Evolutionary conservation across 768 basidiomycete species (phyloP).

Genomic region (Inosperma sp.): DNA sequence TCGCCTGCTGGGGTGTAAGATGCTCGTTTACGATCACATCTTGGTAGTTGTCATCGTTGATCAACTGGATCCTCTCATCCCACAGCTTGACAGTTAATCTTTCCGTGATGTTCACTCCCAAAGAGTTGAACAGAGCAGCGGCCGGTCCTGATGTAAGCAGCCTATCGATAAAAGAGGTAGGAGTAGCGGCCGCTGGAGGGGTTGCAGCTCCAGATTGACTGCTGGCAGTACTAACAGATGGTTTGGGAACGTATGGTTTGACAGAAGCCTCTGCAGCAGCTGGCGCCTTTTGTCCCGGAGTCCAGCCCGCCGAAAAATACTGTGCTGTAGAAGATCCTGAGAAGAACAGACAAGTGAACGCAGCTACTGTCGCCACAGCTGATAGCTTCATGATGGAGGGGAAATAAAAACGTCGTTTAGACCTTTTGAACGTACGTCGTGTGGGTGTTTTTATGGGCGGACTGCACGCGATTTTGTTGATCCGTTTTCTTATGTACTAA

Average conservation of each 20-base stretch:
- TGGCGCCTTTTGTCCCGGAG: slow-evolving; percentile 59
- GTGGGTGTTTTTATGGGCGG: background rate
- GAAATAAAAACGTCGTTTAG: slow-evolving; percentile 14
- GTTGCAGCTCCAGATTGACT: slow-evolving; percentile 24
- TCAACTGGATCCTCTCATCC: slow-evolving; percentile 70
- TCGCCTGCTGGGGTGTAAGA: slow-evolving; percentile 59
- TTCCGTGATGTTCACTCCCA: slow-evolving; percentile 73
- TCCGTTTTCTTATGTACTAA: no score
- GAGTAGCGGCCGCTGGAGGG: slow-evolving; percentile 26
- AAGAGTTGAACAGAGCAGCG: slow-evolving; percentile 45
- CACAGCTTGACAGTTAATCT: slow-evolving; percentile 42
- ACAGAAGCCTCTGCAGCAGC: slow-evolving; percentile 21
- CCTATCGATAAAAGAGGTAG: slow-evolving; percentile 35
- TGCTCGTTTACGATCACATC: slow-evolving; percentile 68
- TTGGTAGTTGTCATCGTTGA: slow-evolving; percentile 79
- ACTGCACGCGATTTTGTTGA: slow-evolving; percentile 1
- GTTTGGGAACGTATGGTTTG: slow-evolving; percentile 12
- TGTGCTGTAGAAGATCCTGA: slow-evolving; percentile 48
- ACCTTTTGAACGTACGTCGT: background rate
- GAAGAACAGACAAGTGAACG: slow-evolving; percentile 34
- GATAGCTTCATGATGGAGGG: slow-evolving; percentile 50
- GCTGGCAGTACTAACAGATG: slow-evolving; percentile 17
- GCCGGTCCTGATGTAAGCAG: slow-evolving; percentile 53
- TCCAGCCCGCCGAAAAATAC: slow-evolving; percentile 81
- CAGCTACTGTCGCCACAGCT: no score